Evolutionary conservation across 345 rosid genomes (phyloP), one percentile per base, ranked within the genome.

Genomic region (Zanthoxylum bungeanum): DNA sequence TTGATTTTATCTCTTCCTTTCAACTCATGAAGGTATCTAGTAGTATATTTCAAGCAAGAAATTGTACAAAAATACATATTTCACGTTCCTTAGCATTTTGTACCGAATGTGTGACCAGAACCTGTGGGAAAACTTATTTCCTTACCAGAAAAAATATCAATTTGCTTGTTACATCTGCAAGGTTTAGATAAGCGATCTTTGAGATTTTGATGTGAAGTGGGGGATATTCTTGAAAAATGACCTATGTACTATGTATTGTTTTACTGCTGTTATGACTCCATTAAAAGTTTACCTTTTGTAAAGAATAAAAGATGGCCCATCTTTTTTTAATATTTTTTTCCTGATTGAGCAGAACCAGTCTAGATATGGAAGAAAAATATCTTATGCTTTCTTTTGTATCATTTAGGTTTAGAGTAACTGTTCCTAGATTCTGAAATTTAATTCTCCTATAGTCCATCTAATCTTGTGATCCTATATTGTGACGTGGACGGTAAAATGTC

Each of bases 11-110:
- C 52, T 56, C 24, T 50, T 39, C 31, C 17, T 39, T 52, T 6
- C 37, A 39, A 55, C 63, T 25, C 16, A 44, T 7, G 46, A 9
- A 6, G 19, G 33, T 70, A 50, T 14, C 39, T n/a, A 51, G 50
- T 4, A 60, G 14, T 28, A 30, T 71, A 59, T 40, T 58, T 66
- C 58, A 71, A 62, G 30, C 25, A 34, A 30, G 28, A 64, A 53
- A 51, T 25, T 4, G 40, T 36, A 46, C 31, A 33, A 30, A 60
- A 28, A 42, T 69, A 42, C 53, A 4, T 57, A 27, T 39, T n/a
- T 53, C 19, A 28, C 19, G 7, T 57, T 50, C 31, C 65, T 65
- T 25, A 25, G 42, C 22, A 4, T 53, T 30, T 46, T 36, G 9
- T 40, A 33, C 62, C 8, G 39, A 36, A 64, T 64, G 33, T 64